phyloP scores from a whole-genome alignment of 2,329 filamentous ascomycete genomes.

The Didymella pomorum region DNA sequence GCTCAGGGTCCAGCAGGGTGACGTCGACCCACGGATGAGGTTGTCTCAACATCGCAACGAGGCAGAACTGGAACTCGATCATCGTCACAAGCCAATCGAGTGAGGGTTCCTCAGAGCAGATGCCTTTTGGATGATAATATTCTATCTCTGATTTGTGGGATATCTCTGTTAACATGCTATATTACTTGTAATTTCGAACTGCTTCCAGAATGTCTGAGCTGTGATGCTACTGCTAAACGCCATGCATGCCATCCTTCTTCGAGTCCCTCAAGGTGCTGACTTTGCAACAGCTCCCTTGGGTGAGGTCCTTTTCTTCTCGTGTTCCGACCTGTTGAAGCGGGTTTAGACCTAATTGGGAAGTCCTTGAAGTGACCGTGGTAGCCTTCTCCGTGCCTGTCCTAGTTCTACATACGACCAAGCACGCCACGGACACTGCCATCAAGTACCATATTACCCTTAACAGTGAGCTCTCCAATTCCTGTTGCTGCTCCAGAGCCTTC shows the following conservation, averaged over 20 bases:
- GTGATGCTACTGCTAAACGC: slow-evolving; percentile 7
- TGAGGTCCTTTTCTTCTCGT: not conserved
- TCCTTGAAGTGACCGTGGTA: not conserved
- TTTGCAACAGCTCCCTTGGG: not conserved
- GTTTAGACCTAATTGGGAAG: not conserved
- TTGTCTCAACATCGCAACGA: not conserved
- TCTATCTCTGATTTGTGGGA: not conserved
- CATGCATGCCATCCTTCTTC: not conserved
- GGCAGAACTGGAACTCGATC: not conserved
- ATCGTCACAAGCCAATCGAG: not conserved
- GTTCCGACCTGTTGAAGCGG: not conserved
- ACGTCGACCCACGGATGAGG: not conserved
- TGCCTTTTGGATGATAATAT: too few relatives aligned
- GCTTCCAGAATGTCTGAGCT: not conserved
- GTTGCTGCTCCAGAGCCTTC: slow-evolving; percentile 60
- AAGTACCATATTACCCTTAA: slow-evolving; percentile 64
- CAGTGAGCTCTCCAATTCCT: slow-evolving; percentile 63
- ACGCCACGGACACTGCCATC: slow-evolving; percentile 62
- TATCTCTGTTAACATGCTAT: slow-evolving; percentile 1
- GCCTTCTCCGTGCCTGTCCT: not conserved
- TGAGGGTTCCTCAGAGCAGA: too few relatives aligned
- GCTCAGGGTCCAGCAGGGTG: not conserved
- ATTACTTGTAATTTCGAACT: not conserved
- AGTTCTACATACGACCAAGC: slow-evolving; percentile 37
- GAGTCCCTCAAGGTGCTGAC: not conserved